A percentile compares a stretch with the other conserved stretches of the same genome.
phyloP scores from a whole-genome alignment of 2,329 filamentous ascomycete genomes.

The Phialocephala sp. region DNA sequence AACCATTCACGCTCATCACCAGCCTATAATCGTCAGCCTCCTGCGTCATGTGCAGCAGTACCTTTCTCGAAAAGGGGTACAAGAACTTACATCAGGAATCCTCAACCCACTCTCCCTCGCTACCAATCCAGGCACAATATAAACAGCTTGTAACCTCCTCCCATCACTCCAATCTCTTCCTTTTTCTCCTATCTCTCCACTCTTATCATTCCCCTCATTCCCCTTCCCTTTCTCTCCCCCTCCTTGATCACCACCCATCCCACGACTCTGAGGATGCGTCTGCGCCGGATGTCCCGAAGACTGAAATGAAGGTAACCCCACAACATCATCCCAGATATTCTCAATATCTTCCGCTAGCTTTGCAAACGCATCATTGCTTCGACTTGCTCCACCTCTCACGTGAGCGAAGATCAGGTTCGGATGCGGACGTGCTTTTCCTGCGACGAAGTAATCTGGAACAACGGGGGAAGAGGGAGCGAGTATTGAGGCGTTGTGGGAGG shows the following conservation, averaged over 20 bases:
- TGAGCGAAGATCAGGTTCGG: constrained; percentile 23
- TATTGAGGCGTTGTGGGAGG: background rate
- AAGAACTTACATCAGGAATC: constrained; percentile 22
- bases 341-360: constrained; percentile 24
- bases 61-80: background rate
- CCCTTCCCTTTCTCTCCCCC: background rate
- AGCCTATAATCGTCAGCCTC: constrained; percentile 19
- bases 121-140: constrained; percentile 24
- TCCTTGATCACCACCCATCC: background rate
- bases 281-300: background rate
- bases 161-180: constrained; percentile 6
- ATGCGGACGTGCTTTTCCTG: constrained; percentile 11
- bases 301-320: constrained; percentile 5
- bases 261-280: background rate
- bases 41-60: background rate
- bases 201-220: no score
- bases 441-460: constrained; percentile 18
- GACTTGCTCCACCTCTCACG: constrained; percentile 18
- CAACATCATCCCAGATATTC: constrained; percentile 21
- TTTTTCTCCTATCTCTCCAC: background rate
- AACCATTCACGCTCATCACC: constrained; percentile 25
- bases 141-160: constrained; percentile 22
- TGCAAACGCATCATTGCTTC: constrained; percentile 20
- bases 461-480: background rate
- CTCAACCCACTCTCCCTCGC: constrained; percentile 24